Conservation (phyloP, 306 rosid species). For the Gleditsia sinensis region DNA sequence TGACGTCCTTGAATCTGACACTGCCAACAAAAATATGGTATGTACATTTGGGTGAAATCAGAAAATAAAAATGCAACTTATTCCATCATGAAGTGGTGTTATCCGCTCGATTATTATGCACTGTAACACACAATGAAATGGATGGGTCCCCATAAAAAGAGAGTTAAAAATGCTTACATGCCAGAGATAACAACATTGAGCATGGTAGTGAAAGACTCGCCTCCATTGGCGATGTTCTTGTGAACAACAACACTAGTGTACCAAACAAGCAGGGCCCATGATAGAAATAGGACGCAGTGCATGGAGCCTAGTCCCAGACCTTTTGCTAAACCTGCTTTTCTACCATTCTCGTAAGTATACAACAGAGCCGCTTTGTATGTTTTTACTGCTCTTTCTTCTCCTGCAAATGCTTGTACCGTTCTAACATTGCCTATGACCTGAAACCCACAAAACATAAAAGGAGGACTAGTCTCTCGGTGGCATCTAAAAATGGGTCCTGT, state of each 20-base stretch:
- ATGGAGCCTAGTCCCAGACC: conserved; percentile 89
- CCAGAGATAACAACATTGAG: conserved; percentile 97
- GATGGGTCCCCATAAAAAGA: background rate
- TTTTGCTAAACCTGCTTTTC: conserved; percentile 87
- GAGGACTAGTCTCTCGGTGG: background rate
- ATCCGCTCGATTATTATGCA: background rate
- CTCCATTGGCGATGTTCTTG: conserved; percentile 85
- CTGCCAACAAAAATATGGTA: background rate
- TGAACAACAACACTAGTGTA: conserved; percentile 90
- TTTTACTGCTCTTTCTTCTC: conserved; percentile 85
- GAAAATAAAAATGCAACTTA: background rate
- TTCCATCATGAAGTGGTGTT: background rate
- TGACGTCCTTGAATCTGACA: no score
- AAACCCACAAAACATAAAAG: conserved; percentile 6
- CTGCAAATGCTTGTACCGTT: conserved; percentile 96
- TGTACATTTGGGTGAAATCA: background rate
- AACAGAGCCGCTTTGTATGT: conserved; percentile 69
- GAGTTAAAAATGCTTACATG: conserved; percentile 66
- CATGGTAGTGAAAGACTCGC: conserved; percentile 98
- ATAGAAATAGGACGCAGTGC: conserved; percentile 91
- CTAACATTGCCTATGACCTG: conserved; percentile 94
- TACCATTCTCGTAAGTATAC: conserved; percentile 73
- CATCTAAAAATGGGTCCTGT: background rate
- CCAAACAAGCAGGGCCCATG: conserved; percentile 93
- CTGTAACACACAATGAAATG: background rate